A percentile compares a stretch with the other conserved stretches of the same genome.
Evolutionary conservation across 495 filamentous ascomycete species (phyloP).

Genomic region (Xylaria curta): DNA sequence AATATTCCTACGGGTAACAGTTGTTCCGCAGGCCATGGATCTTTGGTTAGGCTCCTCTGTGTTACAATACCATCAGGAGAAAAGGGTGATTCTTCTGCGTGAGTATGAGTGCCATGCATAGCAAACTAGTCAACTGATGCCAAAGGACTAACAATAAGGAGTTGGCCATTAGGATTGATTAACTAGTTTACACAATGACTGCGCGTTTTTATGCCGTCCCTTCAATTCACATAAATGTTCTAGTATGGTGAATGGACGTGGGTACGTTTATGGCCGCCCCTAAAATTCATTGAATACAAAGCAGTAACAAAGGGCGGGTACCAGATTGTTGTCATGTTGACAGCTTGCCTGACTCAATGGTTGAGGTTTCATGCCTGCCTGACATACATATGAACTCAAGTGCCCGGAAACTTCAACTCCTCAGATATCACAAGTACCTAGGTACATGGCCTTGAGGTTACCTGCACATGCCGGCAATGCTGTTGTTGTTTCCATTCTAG

Average conservation of each 20-base stretch:
- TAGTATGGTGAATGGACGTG: neutral
- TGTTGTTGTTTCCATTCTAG: neutral
- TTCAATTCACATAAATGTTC: neutral
- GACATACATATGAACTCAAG: neutral
- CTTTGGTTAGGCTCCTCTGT: neutral
- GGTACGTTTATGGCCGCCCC: neutral
- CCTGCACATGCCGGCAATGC: neutral
- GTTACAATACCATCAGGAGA: neutral
- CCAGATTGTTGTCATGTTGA: neutral
- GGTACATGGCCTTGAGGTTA: neutral
- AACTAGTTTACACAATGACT: neutral
- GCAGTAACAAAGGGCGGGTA: neutral
- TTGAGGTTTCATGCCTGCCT: neutral
- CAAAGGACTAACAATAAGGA: conserved; percentile 1
- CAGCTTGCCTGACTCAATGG: neutral
- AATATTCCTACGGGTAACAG: neutral
- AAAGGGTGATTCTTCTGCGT: neutral
- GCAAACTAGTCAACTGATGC: neutral
- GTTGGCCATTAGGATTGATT: neutral
- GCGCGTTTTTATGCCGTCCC: neutral
- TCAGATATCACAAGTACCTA: neutral
- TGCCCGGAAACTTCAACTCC: neutral
- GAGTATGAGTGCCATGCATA: neutral
- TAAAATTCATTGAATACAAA: neutral
- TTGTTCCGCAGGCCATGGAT: neutral